phyloP scores from a whole-genome alignment of 2,329 filamentous ascomycete species.

The Diplodia sapinea region DNA sequence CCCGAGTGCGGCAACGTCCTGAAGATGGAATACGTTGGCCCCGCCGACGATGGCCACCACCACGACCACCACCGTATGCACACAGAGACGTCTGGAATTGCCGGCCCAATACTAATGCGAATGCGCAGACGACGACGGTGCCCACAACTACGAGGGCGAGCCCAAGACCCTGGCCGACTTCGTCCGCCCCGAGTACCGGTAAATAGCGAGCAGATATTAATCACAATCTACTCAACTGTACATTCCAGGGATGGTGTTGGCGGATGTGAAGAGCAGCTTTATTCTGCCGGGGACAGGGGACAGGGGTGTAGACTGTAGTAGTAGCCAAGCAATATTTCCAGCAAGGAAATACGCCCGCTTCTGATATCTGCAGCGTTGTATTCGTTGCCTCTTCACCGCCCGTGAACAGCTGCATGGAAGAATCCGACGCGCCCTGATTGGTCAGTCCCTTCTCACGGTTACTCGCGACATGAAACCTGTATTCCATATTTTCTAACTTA shows the following conservation, averaged over 20 bases:
- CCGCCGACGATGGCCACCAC: conserved; percentile 72
- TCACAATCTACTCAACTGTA: conserved; percentile 18
- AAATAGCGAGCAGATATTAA: conserved; percentile 44
- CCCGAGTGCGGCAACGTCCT: conserved; percentile 94
- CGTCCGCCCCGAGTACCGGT: conserved; percentile 93
- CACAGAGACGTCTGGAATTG: no score
- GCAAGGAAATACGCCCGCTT: conserved; percentile 4
- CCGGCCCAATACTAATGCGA: background rate
- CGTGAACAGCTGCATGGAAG: background rate
- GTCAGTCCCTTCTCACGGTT: background rate
- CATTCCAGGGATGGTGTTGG: conserved; percentile 25
- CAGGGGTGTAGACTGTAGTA: conserved; percentile 28
- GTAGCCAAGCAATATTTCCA: conserved; percentile 21
- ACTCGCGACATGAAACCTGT: conserved; percentile 10
- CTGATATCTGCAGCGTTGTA: background rate
- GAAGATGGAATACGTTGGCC: conserved; percentile 97
- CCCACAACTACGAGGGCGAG: conserved; percentile 68
- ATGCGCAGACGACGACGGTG: conserved; percentile 50
- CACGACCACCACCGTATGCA: conserved; percentile 58
- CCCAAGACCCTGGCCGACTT: conserved; percentile 97
- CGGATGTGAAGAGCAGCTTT: conserved; percentile 21
- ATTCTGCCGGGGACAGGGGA: conserved; percentile 15
- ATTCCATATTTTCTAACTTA: conserved; percentile 37
- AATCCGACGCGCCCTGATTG: background rate
- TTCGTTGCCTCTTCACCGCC: background rate